Percentiles rank a stretch among this genome's conserved stretches.
phyloP scores from a whole-genome alignment of 441 rosid genomes.

The Populus hybrid region DNA sequence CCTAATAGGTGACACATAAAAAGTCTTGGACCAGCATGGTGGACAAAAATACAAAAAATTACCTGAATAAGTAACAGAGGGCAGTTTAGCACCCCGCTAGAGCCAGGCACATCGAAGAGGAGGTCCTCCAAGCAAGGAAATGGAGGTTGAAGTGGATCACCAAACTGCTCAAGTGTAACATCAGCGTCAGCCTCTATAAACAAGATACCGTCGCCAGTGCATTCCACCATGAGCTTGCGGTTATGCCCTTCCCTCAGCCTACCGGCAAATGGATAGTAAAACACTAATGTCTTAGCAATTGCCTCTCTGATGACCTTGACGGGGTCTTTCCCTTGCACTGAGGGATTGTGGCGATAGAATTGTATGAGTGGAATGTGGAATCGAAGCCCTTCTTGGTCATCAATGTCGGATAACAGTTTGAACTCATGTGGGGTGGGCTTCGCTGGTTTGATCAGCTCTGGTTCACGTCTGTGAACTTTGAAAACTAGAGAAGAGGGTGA shows the following conservation, averaged over 20 bases:
- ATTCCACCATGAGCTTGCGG: slow-evolving; percentile 37
- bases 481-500: slow-evolving; percentile 2
- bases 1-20: too few relatives aligned
- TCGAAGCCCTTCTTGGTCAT: slow-evolving; percentile 35
- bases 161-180: slow-evolving; percentile 29
- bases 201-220: slow-evolving; percentile 31
- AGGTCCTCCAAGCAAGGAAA: slow-evolving; percentile 49
- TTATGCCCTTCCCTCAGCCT: slow-evolving; percentile 30
- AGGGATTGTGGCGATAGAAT: slow-evolving; percentile 9
- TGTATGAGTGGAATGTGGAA: slow-evolving; percentile 27
- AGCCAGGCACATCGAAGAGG: slow-evolving; percentile 42
- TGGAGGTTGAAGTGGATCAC: slow-evolving; percentile 49
- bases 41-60: neutral
- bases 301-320: slow-evolving; percentile 32
- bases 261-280: slow-evolving; percentile 42
- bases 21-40: too few relatives aligned
- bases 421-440: slow-evolving; percentile 29
- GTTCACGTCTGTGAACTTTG: slow-evolving; percentile 25
- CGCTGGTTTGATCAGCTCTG: slow-evolving; percentile 30
- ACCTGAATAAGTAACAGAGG: slow-evolving; percentile 60
- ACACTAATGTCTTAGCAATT: slow-evolving; percentile 31
- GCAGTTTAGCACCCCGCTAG: slow-evolving; percentile 30
- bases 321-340: slow-evolving; percentile 34
- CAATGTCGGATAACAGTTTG: slow-evolving; percentile 34
- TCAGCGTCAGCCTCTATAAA: slow-evolving; percentile 39